Conservation (phyloP, 805 yeast species). For the Kazachstania taianensis region DNA sequence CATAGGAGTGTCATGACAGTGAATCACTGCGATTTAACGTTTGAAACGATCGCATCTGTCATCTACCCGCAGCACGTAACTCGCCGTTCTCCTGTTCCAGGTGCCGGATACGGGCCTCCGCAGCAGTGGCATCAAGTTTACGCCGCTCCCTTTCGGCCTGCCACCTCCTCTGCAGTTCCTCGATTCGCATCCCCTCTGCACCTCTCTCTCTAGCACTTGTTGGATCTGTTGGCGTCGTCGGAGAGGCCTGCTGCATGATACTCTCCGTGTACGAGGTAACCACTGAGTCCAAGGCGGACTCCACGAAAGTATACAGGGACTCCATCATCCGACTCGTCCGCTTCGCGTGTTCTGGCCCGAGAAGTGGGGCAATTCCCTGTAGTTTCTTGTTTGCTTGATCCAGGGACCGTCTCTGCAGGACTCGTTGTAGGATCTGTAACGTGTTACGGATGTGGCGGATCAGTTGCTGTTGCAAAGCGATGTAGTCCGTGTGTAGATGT, state of each 20-base stretch:
- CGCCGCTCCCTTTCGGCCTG: conserved; percentile 63
- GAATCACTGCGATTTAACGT: no score
- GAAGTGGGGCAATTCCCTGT: no score
- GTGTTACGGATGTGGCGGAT: conserved; percentile 39
- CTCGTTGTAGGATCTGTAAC: conserved; percentile 40
- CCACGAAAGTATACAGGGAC: conserved; percentile 43
- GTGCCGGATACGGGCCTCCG: conserved; percentile 40
- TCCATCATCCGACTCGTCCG: no score
- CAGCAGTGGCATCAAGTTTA: conserved; percentile 48
- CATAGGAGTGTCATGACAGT: no score
- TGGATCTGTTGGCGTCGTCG: neutral
- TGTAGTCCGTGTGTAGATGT: no score
- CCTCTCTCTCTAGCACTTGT: neutral
- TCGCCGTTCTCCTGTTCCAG: conserved; percentile 53
- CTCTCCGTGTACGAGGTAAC: conserved; percentile 42
- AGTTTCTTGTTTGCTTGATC: conserved; percentile 48
- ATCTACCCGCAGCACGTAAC: no score
- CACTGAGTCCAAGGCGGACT: conserved; percentile 50
- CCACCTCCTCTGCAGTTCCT: conserved; percentile 56
- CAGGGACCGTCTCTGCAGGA: conserved; percentile 49
- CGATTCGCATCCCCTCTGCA: conserved; percentile 36
- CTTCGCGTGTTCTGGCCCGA: no score
- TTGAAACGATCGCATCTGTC: no score
- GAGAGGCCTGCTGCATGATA: conserved; percentile 1
- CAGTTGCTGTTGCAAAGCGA: conserved; percentile 36